phyloP scores from a whole-genome alignment of 140 eudicot species.

The Artemisia princeps region DNA sequence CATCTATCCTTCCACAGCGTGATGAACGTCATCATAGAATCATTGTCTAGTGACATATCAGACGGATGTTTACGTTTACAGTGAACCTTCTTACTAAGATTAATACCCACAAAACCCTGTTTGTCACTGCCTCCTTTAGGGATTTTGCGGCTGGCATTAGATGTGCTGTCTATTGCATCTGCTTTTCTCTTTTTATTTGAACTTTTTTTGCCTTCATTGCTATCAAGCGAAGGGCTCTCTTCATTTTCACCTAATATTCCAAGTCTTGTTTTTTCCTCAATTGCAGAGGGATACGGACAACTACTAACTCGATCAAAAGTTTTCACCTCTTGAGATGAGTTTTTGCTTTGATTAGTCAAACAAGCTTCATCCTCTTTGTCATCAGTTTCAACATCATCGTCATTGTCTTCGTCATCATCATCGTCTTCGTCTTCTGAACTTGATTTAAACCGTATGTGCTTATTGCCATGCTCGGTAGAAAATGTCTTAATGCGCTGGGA shows the following conservation, averaged over 20 bases:
- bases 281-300: conserved; percentile 82
- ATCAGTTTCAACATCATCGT: conserved; percentile 22
- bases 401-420: conserved; percentile 35
- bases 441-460: conserved; percentile 51
- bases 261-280: conserved; percentile 68
- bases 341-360: conserved; percentile 27
- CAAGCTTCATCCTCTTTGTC: conserved; percentile 30
- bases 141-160: conserved; percentile 21
- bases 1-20: conserved; percentile 86
- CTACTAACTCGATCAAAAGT: conserved; percentile 43
- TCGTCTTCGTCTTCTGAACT: conserved; percentile 48
- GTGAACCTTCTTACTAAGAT: conserved; percentile 10
- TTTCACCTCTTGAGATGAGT: conserved; percentile 28
- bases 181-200: conserved; percentile 41
- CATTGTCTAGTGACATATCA: conserved; percentile 28
- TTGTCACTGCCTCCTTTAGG: conserved; percentile 27
- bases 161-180: conserved; percentile 19
- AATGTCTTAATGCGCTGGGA: conserved; percentile 59
- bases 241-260: conserved; percentile 52
- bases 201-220: conserved; percentile 16
- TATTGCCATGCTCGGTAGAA: conserved; percentile 39
- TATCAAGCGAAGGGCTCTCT: conserved; percentile 16
- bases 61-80: neutral
- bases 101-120: conserved; percentile 6
- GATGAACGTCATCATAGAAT: conserved; percentile 50